Base-by-base conservation (phyloP, 2,329 filamentous ascomycete species). In the Aspergillus ochraceoroseus region DNA sequence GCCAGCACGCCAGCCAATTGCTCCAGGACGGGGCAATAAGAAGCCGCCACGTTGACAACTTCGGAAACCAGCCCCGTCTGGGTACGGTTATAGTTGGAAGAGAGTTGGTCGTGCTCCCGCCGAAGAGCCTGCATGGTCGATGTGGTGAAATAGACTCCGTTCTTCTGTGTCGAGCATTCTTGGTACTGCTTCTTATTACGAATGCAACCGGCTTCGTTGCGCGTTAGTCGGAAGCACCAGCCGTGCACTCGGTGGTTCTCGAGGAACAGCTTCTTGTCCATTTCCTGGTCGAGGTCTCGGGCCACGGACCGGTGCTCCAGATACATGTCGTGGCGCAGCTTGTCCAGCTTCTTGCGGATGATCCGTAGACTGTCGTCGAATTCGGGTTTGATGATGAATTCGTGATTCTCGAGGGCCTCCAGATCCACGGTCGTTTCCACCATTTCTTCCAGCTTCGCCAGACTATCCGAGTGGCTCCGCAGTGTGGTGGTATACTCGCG, bases 341-440 rank as follows among this genome's bases (percentile, higher is more conserved):
- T 87, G 59, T 96, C 90, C 1, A 98, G 79, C 61, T 90, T 92
- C 68, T 86, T 89, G 37, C 87, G 81, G 53, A 98, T 94, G n/a
- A 86, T 80, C 12, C 84, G 80, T 25, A 98, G 72, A 39, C 82
- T 78, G 43, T 95, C 88, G 57, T 98, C 92, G 50, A 95, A 98
- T 59, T 98, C 92, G 1, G 94, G 86, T 67, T 96, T 98, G 75
- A 98, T 98, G 56, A 95, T 90, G 67, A 94, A 98, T 61, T 98
- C 92, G 59, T 98, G 92, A 52, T 92, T 88, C 57, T 98, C 90
- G 7, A 98, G 77, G 2, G 92, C 92, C 43, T 95, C 87, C 0
- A 98, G 77, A 58, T 98, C 92, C 9, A 98, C 89, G 0, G 94
- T 98, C 1, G 92, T 95, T 70, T 98, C 92, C 0, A 98, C 92